These are phyloP conservation scores for Aspergillus vadensis DNA, from an alignment of 2,329 filamentous ascomycete genomes.

Conservation along the genomic window DNA sequence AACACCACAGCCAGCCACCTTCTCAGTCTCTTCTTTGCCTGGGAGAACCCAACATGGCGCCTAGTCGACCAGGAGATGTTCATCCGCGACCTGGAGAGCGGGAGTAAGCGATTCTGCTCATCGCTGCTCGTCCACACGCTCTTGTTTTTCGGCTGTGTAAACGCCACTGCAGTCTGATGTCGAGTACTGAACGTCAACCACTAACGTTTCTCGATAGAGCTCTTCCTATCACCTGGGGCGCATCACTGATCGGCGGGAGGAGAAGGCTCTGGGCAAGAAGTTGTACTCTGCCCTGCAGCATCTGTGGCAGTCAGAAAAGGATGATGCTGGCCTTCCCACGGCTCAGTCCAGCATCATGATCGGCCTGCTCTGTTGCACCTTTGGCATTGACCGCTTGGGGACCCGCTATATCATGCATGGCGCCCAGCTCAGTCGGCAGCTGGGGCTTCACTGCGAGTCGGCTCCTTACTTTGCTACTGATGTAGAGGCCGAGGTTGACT, in stretches of 20 bases:
- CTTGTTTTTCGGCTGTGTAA: constrained; percentile 28
- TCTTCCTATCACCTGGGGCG: constrained; percentile 26
- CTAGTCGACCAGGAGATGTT: constrained; percentile 26
- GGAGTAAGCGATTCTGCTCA: constrained; percentile 22
- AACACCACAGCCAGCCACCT: constrained; percentile 27
- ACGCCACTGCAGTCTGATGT: constrained; percentile 1
- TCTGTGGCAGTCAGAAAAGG: constrained; percentile 23
- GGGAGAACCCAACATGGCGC: constrained; percentile 31
- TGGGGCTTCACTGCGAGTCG: constrained; percentile 14
- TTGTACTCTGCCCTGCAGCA: constrained; percentile 24
- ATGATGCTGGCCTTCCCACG: constrained; percentile 17
- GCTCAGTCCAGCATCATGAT: constrained; percentile 27
- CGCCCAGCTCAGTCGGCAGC: constrained; percentile 15
- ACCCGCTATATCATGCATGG: constrained; percentile 27
- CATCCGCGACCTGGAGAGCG: constrained; percentile 22
- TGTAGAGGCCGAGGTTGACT: background rate
- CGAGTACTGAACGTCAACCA: background rate
- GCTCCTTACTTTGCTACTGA: constrained; percentile 15
- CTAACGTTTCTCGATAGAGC: constrained; percentile 20
- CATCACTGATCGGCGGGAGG: constrained; percentile 26
- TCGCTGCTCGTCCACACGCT: constrained; percentile 22
- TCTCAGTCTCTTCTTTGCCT: constrained; percentile 27
- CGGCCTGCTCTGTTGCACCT: constrained; percentile 28
- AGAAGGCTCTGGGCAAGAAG: constrained; percentile 24
- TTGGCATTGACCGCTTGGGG: constrained; percentile 27